Evolutionary conservation across 2,329 filamentous ascomycete genomes (phyloP).

Genomic region (Colletotrichum kahawae): DNA sequence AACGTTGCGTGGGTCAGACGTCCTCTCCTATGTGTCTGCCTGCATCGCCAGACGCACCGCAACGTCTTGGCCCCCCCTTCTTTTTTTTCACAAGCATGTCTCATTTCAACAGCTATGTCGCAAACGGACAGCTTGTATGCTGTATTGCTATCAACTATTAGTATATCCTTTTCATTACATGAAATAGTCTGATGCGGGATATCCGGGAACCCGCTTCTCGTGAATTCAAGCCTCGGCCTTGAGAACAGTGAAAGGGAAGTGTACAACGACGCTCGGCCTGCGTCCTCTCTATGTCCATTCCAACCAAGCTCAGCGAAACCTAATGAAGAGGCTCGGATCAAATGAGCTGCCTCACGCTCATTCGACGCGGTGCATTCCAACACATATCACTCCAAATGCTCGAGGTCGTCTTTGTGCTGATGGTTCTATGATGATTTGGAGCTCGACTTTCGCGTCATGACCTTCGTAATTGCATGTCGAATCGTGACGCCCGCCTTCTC

Average conservation of each 20-base stretch:
- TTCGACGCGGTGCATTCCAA: neutral
- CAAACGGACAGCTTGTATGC: neutral
- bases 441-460: constrained; percentile 72
- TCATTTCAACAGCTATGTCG: neutral
- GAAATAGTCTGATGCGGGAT: neutral
- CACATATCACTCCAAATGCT: constrained; percentile 22
- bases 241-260: neutral
- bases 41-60: neutral
- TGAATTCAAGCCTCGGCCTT: neutral
- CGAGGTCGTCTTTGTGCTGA: neutral
- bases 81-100: neutral
- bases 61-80: neutral
- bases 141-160: constrained; percentile 8
- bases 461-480: constrained; percentile 91
- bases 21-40: neutral
- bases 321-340: neutral
- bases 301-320: neutral
- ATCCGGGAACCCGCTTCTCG: neutral
- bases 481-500: constrained; percentile 92
- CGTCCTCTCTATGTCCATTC: neutral
- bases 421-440: constrained; percentile 26
- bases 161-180: neutral
- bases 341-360: neutral
- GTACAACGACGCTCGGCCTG: neutral
- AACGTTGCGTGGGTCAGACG: neutral